A percentile compares a stretch with the other conserved stretches of the same genome.
Conservation (phyloP, 2,329 filamentous ascomycete species). For the Stachybotrys chartarum region DNA sequence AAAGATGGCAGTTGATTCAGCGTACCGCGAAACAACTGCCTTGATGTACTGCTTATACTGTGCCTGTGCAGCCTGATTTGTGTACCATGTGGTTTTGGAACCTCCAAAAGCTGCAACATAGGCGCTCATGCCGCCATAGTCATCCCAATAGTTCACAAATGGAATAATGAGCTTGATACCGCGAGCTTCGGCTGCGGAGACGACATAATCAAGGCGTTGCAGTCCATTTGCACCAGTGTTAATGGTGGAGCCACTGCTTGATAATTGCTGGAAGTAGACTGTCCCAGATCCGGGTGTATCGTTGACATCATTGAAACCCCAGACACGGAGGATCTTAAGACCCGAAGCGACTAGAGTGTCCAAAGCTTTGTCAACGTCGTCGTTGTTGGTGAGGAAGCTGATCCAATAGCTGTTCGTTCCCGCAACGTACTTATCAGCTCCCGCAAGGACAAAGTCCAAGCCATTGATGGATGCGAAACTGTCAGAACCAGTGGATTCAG, state of each 20-base stretch:
- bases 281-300: conserved; percentile 12
- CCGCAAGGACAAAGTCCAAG: conserved; percentile 33
- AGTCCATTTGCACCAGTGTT: conserved; percentile 55
- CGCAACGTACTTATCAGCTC: conserved; percentile 37
- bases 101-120: conserved; percentile 53
- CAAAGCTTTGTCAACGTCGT: conserved; percentile 46
- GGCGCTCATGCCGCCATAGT: conserved; percentile 60
- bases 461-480: conserved; percentile 7
- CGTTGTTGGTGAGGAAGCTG: conserved; percentile 40
- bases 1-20: conserved; percentile 38
- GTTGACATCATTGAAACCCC: conserved; percentile 56
- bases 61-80: conserved; percentile 39
- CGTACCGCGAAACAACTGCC: conserved; percentile 41
- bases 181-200: conserved; percentile 48
- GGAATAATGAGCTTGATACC: conserved; percentile 57
- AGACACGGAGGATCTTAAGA: conserved; percentile 48
- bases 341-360: conserved; percentile 41
- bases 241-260: conserved; percentile 41
- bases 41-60: conserved; percentile 47
- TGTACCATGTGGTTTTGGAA: conserved; percentile 48
- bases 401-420: conserved; percentile 53
- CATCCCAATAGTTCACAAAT: conserved; percentile 61
- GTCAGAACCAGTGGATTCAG: too few species aligned
- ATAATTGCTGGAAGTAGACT: conserved; percentile 45
- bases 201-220: conserved; percentile 53